A percentile compares a stretch with the other conserved stretches of the same genome.
These are phyloP conservation scores for Adansonia rubrostipa DNA, from an alignment of 441 rosid genomes.

Conservation along the genomic window DNA sequence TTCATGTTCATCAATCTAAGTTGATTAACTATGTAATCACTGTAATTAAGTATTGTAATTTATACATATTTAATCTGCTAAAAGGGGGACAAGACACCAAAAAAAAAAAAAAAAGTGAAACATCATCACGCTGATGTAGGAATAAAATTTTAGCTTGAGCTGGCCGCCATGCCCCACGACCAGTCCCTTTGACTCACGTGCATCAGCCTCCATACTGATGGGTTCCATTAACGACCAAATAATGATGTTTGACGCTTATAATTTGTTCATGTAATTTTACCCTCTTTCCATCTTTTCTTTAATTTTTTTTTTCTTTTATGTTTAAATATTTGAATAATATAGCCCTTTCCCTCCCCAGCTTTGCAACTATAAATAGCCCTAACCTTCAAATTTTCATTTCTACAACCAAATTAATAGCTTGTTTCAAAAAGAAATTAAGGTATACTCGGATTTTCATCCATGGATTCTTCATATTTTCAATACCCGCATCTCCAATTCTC, in stretches of 20 bases:
- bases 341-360: constrained; percentile 21
- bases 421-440: background rate
- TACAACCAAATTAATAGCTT: constrained; percentile 7
- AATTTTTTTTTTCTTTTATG: background rate
- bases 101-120: too few species aligned
- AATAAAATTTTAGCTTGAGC: constrained; percentile 24
- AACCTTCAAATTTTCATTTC: constrained; percentile 1
- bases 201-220: constrained; percentile 15
- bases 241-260: background rate
- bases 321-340: background rate
- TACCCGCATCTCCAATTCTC: constrained; percentile 40
- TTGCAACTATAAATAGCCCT: constrained; percentile 18
- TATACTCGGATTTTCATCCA: background rate
- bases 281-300: constrained; percentile 23
- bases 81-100: too few species aligned
- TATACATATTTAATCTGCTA: background rate
- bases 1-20: background rate
- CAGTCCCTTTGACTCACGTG: constrained; percentile 60
- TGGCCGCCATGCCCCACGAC: constrained; percentile 58
- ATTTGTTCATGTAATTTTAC: constrained; percentile 35
- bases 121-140: constrained; percentile 28
- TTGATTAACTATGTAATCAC: too few species aligned
- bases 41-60: background rate
- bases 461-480: constrained; percentile 45
- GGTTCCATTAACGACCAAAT: constrained; percentile 47